Conservation (phyloP, 306 rosid species). For the Prunus mume region DNA sequence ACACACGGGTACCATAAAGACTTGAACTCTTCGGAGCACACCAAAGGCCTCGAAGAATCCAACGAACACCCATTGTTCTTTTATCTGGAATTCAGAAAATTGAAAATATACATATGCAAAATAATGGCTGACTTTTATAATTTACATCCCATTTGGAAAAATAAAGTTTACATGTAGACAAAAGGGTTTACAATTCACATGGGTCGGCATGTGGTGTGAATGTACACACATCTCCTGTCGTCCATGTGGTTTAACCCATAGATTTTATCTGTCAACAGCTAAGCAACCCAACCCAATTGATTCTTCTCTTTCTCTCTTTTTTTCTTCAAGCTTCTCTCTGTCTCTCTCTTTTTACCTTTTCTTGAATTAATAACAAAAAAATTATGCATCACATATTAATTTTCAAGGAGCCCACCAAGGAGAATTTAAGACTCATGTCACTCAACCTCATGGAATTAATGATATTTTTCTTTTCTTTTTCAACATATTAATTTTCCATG, state of each 20-base stretch:
- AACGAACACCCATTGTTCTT: too few species aligned
- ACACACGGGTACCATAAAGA: too few species aligned
- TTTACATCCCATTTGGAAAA: constrained; percentile 39
- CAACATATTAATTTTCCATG: neutral
- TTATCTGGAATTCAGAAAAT: neutral
- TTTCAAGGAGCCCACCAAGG: constrained; percentile 19
- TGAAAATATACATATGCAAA: neutral
- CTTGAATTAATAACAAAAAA: neutral
- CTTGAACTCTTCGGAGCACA: too few species aligned
- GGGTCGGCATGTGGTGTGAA: constrained; percentile 85
- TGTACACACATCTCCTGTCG: constrained; percentile 68
- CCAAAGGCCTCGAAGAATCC: too few species aligned
- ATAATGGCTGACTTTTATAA: constrained; percentile 13
- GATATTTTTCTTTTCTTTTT: neutral
- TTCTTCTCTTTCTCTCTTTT: constrained; percentile 15
- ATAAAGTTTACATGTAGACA: constrained; percentile 58
- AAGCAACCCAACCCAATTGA: constrained; percentile 61
- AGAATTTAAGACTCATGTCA: constrained; percentile 1
- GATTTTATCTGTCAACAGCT: constrained; percentile 85
- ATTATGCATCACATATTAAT: constrained; percentile 8
- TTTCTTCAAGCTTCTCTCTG: neutral
- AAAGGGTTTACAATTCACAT: constrained; percentile 68
- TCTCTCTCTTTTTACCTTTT: constrained; percentile 2
- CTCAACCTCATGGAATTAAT: constrained; percentile 1
- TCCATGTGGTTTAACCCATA: constrained; percentile 83